Evolutionary conservation across 495 filamentous ascomycete species (phyloP), one percentile per base, ranked within the genome.

Genomic region (Trypethelium eluteriae): DNA sequence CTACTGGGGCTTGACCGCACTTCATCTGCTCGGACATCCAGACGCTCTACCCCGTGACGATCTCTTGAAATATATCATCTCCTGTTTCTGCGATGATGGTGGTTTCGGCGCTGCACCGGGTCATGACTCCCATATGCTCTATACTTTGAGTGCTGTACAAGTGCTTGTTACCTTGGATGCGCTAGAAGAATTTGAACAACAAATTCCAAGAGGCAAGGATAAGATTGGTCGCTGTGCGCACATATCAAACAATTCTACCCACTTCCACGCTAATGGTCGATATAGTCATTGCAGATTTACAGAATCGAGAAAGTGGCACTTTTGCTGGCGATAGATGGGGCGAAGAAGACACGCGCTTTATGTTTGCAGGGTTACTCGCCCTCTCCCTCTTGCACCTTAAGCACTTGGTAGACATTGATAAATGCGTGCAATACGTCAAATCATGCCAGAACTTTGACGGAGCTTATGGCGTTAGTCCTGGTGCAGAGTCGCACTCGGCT

Each of bases 281-380:
- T 16, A 32, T 67, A 96, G 91, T 86, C 80, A 91, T 98, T 68
- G 87, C 92, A 50, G 77, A 78, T 64, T 82, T 96, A 64, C 94
- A 98, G 72, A 86, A 96, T 70, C 79, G 77, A 2, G 79, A 89
- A 69, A 91, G 88, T 36, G 94, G 94, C 66, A 90, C 87, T 1
- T 97, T 98, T 74, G 86, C 86, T 69, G 94, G 94, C 49, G 95
- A 98, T 70, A 87, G 96, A 75, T 98, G 92, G 92, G 94, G 95
- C 9, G 94, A 98, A 78, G 85, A 85, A 63, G 94, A 98, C 77
- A 98, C 95, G 6, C 86, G 94, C 12, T 98, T 98, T 74, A 81
- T 98, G 3, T 97, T 93, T 74, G 88, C 88, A 44, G 90, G 92
- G 3, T 79, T 98, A 64, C 93, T 91, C 76, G 89, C 90, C 6